Percentiles rank a stretch among this genome's conserved stretches.
phyloP scores from a whole-genome alignment of 2,329 filamentous ascomycete species.

The Stagonosporopsis rhizophila region DNA sequence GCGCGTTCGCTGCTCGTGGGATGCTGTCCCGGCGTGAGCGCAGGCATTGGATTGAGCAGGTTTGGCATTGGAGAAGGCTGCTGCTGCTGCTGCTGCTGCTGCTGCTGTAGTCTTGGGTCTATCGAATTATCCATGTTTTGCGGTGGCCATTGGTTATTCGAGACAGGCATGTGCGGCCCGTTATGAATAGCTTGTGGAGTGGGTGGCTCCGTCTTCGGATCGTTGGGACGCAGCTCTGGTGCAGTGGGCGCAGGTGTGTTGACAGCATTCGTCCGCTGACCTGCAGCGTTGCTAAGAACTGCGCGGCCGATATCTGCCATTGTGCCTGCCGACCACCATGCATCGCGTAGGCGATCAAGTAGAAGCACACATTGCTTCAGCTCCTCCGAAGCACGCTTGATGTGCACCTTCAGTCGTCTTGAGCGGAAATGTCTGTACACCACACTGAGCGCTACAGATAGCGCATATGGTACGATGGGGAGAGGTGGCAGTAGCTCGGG shows the following conservation, averaged over 20 bases:
- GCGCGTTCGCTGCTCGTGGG: conserved; percentile 48
- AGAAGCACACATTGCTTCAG: conserved; percentile 54
- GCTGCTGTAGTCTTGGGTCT: conserved; percentile 45
- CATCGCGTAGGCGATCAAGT: conserved; percentile 53
- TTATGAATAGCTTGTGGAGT: conserved; percentile 27
- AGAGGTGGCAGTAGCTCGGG: conserved; percentile 58
- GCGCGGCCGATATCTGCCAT: conserved; percentile 53
- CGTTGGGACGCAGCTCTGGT: conserved; percentile 27
- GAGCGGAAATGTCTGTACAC: conserved; percentile 64
- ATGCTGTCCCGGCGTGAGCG: conserved; percentile 45
- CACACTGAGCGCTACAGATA: conserved; percentile 63
- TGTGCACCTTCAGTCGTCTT: conserved; percentile 57
- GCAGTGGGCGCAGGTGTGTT: conserved; percentile 41
- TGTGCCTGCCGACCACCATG: conserved; percentile 56
- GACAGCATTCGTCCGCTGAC: conserved; percentile 43
- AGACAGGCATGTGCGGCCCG: conserved; percentile 20
- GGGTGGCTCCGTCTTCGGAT: conserved; percentile 31
- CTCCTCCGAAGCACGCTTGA: conserved; percentile 56
- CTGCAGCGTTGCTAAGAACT: conserved; percentile 50
- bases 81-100: conserved; percentile 39
- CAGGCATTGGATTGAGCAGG: conserved; percentile 38
- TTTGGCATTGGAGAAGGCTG: conserved; percentile 39
- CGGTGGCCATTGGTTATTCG: conserved; percentile 34
- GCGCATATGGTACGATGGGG: conserved; percentile 63
- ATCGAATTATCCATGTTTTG: conserved; percentile 36